Evolutionary conservation across 805 yeast genomes (phyloP), one percentile per base, ranked within the genome.

Genomic region (Yarrowia alimentaria): DNA sequence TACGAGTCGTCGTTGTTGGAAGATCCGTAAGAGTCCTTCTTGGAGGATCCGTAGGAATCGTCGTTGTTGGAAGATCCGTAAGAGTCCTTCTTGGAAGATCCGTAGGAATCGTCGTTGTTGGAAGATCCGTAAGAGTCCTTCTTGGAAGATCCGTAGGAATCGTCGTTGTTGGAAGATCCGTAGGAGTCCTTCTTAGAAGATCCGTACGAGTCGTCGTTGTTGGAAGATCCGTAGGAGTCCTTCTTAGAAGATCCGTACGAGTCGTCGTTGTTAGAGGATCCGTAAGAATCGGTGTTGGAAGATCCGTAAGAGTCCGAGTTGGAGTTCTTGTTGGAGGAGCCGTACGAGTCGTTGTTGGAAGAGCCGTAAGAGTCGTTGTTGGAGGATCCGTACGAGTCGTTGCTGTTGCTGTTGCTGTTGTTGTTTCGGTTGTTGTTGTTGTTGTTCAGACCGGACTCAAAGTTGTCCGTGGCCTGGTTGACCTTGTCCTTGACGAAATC

Each of bases 81-180:
- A 11, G 53, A 50, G 20, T 38, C 52, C 17, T 16, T 22, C 5
- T 38, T 38, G 9, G n/a, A 14, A 6, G 47, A 38, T 13, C 47
- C 47, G 20, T 38, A 38, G 11, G 47, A 38, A 14, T 38, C 47
- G 24, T 35, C 18, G 43, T 35, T 12, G 8, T 12, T 8, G 14
- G 35, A 22, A 24, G 53, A 51, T 2, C 54, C 54, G 28, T 32
- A 51, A 6, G 54, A 47, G 32, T 51, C 54, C 6, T 32, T 16
- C 17, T 50, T 24, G 31, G 52, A 49, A 7, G 50, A 45, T 28
- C 54, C 54, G n/a, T n/a, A n/a, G 31, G 30, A 51, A 6, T 51
- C 42, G 29, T 20, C 35, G 13, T 19, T 16, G 42, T 24, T 19
- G 28, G 53, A 49, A 37, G 31, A 25, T 26, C 53, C 53, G 38